Evolutionary conservation across 2,329 filamentous ascomycete species (phyloP).

Genomic region (Xylaria sp.): DNA sequence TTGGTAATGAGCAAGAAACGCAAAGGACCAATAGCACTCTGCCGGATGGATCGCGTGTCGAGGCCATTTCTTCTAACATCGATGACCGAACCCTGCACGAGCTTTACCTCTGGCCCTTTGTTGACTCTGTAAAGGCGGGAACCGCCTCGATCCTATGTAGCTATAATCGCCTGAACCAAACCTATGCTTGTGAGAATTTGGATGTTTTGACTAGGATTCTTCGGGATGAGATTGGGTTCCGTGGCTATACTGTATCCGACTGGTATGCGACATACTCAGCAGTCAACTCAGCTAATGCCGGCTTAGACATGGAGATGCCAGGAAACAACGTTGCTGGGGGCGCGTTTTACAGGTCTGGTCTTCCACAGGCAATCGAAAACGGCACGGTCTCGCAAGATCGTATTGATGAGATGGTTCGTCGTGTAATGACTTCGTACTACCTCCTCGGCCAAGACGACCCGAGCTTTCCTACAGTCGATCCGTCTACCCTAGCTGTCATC

Average conservation of each 20-base stretch:
- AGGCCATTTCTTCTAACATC: no score
- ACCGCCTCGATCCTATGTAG: no score
- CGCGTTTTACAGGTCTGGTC: no score
- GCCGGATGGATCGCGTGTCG: no score
- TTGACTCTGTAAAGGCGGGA: no score
- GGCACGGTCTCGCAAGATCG: not conserved
- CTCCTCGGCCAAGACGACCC: not conserved
- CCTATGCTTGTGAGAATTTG: no score
- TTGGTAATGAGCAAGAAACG: constrained; percentile 26
- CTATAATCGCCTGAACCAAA: no score
- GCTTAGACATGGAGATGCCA: constrained; percentile 59
- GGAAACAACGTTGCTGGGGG: constrained; percentile 41
- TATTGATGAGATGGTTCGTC: not conserved
- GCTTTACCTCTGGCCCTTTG: no score
- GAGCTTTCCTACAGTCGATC: no score
- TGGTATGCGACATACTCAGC: constrained; percentile 53
- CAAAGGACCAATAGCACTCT: no score
- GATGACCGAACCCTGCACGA: no score
- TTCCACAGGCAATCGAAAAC: not conserved
- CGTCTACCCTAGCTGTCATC: no score
- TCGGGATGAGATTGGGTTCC: constrained; percentile 63
- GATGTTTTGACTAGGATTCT: constrained; percentile 48
- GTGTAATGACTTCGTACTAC: not conserved
- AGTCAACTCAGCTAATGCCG: constrained; percentile 53
- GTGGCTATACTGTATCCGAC: constrained; percentile 58